Base-by-base conservation (phyloP, 2,329 filamentous ascomycete genomes). In the Cladophialophora immunda region DNA sequence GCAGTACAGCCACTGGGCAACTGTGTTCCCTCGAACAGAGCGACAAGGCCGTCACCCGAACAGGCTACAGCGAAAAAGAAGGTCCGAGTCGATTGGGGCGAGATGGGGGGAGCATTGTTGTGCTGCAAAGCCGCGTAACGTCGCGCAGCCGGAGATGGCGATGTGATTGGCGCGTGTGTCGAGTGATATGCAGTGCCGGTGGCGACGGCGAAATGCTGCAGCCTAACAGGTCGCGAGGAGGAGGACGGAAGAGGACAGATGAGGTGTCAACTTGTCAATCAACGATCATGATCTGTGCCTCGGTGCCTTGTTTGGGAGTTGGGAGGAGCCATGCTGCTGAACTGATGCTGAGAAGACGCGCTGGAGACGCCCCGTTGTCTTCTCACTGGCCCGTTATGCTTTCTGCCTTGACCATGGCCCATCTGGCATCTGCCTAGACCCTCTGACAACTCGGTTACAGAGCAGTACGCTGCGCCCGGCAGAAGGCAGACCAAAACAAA, bases 271-370 rank as follows among this genome's bases (percentile, higher is more conserved):
- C 13, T 7, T 4, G 32, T 34, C 13, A 8, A 7, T 34, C 32
- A 4, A 34, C 17, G 36, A 41, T 17, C 36, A 5, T 3, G 36
- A 15, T 15, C 36, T 17, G 13, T 25, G 19, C 19, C n/a, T 47
- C n/a, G 45, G 19, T 25, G 45, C 45, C 45, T 50, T 25, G 19
- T 50, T 50, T 25, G 45, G 45, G 45, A 22, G n/a, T n/a, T n/a
- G n/a, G n/a, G 19, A 45, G 53, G n/a, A 38, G n/a, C n/a, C 34
- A 45, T 53, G 15, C 22, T 61, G 58, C 58, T 61, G 50, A 38
- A 61, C 45, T 61, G 41, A 53, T 45, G 45, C 58, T 61, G 58
- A 61, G 41, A 29, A 53, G 41, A 32, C 11, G 13, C 11, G 32
- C 13, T 34, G 32, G 36, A 32, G 11, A 34, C 27, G 45, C 34